Evolutionary conservation across 208 protist species (phyloP), one percentile per base, ranked within the genome.

Genomic region (Wallacemonas collosoma): DNA sequence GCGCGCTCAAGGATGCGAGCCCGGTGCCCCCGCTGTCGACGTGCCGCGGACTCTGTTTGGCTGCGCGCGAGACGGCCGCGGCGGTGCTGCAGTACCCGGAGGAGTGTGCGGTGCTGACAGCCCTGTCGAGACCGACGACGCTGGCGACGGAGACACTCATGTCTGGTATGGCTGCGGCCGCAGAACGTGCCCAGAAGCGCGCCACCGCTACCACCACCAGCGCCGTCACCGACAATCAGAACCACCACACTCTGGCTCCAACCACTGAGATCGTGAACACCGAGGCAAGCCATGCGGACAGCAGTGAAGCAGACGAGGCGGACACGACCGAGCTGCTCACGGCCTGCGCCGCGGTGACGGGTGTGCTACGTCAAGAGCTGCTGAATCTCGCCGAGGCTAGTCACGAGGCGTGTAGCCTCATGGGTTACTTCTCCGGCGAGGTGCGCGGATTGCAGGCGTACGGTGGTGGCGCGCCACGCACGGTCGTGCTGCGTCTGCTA

Each of bases 381-480:
- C 57, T 72, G 40, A 44, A 74, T 26, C 79, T 95, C 11, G 80
- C 80, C 53, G 63, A 73, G n/a, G 70, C 82, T 2, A 78, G 81
- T 8, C 79, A 78, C 40, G 69, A 79, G 47, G 68, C 80, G 6
- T 93, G 85, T 60, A 62, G 68, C 0, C 56, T 56, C 26, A 93
- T 93, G 67, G 90, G 90, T 35, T 91, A 91, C 79, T 77, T 86
- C 36, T 83, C 88, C 6, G 83, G 82, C 15, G 81, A 85, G 61
- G 68, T 95, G 61, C 88, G 88, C 45, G 90, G 90, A n/a, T n/a
- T 90, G 39, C 88, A 93, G 65, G 36, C 85, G 9, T 93, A 91
- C 68, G 79, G 74, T 43, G 69, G 75, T n/a, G 82, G 81, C 57
- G 68, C 73, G 11, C 74, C 88, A 6, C 86, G 91, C 44, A 69